Evolutionary conservation across 371 early-diverging fungal species (phyloP), one percentile per base, ranked within the genome.

Genomic region (Coemansia sp.): DNA sequence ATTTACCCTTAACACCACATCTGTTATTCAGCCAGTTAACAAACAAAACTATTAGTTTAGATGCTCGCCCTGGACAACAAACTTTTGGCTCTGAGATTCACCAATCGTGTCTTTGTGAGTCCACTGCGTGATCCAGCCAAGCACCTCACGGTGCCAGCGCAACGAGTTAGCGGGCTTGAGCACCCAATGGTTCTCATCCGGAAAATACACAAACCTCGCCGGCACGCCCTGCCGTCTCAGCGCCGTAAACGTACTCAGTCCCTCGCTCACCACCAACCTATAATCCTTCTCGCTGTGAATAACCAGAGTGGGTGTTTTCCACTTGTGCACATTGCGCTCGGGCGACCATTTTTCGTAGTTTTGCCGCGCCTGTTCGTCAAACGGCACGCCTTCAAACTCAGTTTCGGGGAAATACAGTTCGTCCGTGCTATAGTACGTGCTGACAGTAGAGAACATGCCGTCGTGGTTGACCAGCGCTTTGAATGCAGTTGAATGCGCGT

Each of bases 361-460:
- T 21, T 25, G 52, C 6, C 71, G 61, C 3, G 54, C 69, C 2
- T 16, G 3, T 2, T 9, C 14, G 8, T 57, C 50, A 11, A 63
- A 77, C 0, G 73, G 77, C 25, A 59, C 53, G 5, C 75, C 75
- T 28, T 65, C 68, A 21, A 75, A 6, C 12, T 92, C 91, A 58
- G 80, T 80, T 68, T 93, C 93, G 28, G 84, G 80, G 80, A 92
- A 92, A 75, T 86, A 93, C 30, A 91, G 84, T 77, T 92, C 93
- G 50, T 93, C 93, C 11, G 91, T 90, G 11, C 85, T 78, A 71
- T 88, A 92, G 73, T 84, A 92, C 7, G 83, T 75, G 59, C 82
- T 77, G 18, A 83, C 68, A 7, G 86, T 82, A 59, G 84, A 84
- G 67, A 93, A 92, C 65, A 89, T 84, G 60, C 94, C 93, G 71